Conservation (phyloP, 768 basidiomycete genomes). For the Leccinum subtestaceum region DNA sequence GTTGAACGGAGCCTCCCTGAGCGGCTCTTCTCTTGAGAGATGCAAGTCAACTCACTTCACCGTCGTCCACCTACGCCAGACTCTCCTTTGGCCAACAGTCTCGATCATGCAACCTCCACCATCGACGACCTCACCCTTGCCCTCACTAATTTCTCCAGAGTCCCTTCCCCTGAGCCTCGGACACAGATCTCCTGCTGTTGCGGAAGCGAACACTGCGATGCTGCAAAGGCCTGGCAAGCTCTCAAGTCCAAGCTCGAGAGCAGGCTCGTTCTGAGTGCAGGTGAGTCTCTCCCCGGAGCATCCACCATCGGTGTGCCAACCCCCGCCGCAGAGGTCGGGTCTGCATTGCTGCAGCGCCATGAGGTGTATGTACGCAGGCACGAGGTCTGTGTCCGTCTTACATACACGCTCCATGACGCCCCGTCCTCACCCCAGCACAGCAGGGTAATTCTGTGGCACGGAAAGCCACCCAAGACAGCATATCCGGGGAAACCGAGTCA, state of each 20-base stretch:
- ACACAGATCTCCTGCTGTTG: constrained; percentile 61
- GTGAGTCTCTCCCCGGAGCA: constrained; percentile 44
- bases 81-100: constrained; percentile 49
- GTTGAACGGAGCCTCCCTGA: neutral
- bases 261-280: constrained; percentile 79
- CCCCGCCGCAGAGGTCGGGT: constrained; percentile 69
- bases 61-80: constrained; percentile 44
- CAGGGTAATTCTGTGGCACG: constrained; percentile 12
- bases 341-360: constrained; percentile 81
- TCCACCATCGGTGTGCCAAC: constrained; percentile 4
- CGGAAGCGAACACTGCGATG: constrained; percentile 61
- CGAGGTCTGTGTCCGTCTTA: constrained; percentile 47
- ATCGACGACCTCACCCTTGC: constrained; percentile 80
- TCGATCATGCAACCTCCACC: constrained; percentile 54
- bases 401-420: constrained; percentile 7
- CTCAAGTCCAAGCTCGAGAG: constrained; percentile 72
- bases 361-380: constrained; percentile 80
- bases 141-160: constrained; percentile 66
- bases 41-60: constrained; percentile 27
- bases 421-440: constrained; percentile 19
- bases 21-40: constrained; percentile 9
- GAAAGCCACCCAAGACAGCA: constrained; percentile 13
- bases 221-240: constrained; percentile 57
- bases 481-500: constrained; percentile 6
- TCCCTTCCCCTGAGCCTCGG: constrained; percentile 69